Conservation (phyloP, 345 rosid species). For the Cardamine resedifolia region DNA sequence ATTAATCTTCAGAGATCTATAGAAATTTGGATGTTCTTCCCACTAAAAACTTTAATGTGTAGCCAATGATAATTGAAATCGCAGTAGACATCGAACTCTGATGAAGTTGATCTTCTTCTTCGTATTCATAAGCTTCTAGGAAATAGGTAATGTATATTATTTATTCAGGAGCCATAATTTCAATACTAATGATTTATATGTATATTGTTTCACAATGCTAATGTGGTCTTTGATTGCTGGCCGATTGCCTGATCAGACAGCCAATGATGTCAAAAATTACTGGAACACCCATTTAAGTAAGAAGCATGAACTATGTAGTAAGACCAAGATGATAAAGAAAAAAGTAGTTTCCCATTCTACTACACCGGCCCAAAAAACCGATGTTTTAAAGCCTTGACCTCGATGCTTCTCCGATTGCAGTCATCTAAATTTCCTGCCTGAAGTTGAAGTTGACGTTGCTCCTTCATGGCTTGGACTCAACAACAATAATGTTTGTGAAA, state of each 20-base stretch:
- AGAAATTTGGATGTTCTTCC: no score
- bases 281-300: slow-evolving; percentile 52
- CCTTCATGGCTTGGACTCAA: no score
- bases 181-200: neutral
- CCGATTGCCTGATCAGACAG: slow-evolving; percentile 48
- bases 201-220: neutral
- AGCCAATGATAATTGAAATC: no score
- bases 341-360: neutral
- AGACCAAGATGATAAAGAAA: neutral
- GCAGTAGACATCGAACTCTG: no score
- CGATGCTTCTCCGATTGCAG: slow-evolving; percentile 14
- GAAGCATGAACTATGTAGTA: slow-evolving; percentile 3
- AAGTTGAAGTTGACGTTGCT: neutral
- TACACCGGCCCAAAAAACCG: neutral
- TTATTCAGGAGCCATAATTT: no score
- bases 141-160: slow-evolving; percentile 36
- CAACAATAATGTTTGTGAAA: no score
- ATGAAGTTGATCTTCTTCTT: no score
- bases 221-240: slow-evolving; percentile 58
- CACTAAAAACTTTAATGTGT: no score
- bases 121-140: no score
- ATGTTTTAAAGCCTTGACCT: slow-evolving; percentile 29
- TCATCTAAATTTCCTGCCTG: neutral
- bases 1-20: no score
- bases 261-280: slow-evolving; percentile 47